Evolutionary conservation across 345 rosid genomes (phyloP).

Genomic region (Garcia nutans): DNA sequence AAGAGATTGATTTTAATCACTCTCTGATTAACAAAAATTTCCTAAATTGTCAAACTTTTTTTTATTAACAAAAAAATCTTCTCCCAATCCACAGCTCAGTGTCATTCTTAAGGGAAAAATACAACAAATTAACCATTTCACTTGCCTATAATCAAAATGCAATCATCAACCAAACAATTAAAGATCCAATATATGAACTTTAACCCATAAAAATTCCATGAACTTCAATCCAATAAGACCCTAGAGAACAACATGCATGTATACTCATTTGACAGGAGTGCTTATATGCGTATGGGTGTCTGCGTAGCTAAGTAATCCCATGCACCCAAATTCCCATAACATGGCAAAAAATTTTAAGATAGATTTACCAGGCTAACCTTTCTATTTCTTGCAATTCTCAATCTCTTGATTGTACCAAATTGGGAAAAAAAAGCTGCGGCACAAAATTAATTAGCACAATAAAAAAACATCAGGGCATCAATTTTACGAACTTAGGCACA

Average conservation of each 20-base stretch:
- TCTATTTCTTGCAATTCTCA: slow-evolving; percentile 80
- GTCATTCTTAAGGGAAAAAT: no score
- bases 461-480: neutral
- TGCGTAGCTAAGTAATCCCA: no score
- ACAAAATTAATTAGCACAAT: neutral
- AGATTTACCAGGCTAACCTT: slow-evolving; percentile 42
- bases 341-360: neutral
- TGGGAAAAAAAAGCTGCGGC: slow-evolving; percentile 71
- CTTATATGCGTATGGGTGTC: neutral
- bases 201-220: neutral
- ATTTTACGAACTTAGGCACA: neutral
- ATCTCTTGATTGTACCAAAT: slow-evolving; percentile 77
- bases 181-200: neutral
- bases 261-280: no score
- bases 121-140: neutral
- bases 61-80: no score
- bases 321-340: neutral
- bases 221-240: neutral
- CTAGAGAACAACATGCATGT: neutral
- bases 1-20: no score
- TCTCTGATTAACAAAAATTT: no score
- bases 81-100: no score
- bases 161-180: neutral
- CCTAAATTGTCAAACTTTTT: no score
- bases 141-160: no score